Evolutionary conservation across 139 green algal genomes (phyloP), one percentile per base, ranked within the genome.

Genomic region (Pleodorina starrii): DNA sequence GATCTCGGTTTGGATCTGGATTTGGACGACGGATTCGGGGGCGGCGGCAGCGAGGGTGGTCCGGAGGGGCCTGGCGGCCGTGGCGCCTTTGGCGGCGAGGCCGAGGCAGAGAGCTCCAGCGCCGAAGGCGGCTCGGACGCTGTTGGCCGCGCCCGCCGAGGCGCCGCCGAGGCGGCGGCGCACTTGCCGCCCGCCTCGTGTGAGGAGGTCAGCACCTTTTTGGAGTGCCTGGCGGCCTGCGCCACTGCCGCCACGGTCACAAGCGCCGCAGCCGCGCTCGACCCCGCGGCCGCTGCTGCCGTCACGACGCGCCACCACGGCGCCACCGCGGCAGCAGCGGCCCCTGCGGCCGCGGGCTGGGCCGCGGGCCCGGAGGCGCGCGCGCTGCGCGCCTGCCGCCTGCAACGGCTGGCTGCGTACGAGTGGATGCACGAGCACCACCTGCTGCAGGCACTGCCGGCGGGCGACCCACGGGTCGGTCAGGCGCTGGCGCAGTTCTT

Each of bases 401-500:
- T 93, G 63, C 78, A 83, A 23, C 89, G 93, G 1, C 60, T 94
- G 43, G 93, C 93, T 12, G 90, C 90, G 0, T 93, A 91, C 50
- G 84, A 93, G 50, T 95, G 91, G 91, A 38, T 91, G 35, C 89
- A 92, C 84, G 76, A 92, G 32, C 86, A 90, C 84, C 9, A 83
- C 36, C 35, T 94, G 71, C 60, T 88, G 60, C 79, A 76, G 57
- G 57, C 54, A 57, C 57, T 75, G 59, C 79, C 79, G 19, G 27
- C 77, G 10, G 81, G 60, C 3, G 81, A 87, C 81, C 81, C 81
- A 6, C 81, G 60, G 59, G 4, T 77, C 11, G 81, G 81, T 16
- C 38, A 46, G 29, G 81, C 29, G 5, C 29, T 87, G 29, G 60
- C 81, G 60, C 81, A 78, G 27, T 90, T 90, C 81, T 51, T 87